phyloP scores from a whole-genome alignment of 305 asterid species.

The Ruellia speciosa region DNA sequence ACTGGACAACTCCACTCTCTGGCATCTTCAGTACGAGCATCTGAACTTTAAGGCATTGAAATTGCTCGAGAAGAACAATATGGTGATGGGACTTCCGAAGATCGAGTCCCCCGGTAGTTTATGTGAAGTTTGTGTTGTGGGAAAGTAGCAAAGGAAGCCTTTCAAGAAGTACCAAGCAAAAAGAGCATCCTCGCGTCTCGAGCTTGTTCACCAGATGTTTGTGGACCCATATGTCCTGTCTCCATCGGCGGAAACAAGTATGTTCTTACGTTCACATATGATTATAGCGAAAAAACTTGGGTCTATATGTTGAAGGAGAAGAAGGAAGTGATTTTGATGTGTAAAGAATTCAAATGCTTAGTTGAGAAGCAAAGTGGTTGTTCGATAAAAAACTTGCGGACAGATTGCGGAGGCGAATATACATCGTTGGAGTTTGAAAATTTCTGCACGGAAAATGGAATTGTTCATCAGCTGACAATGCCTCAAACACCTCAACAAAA shows the following conservation, averaged over 20 bases:
- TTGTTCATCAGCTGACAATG: neutral
- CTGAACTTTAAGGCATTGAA: neutral
- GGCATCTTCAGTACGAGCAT: neutral
- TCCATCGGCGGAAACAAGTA: neutral
- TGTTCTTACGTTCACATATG: too few relatives aligned
- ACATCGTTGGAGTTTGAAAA: neutral
- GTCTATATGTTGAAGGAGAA: too few relatives aligned
- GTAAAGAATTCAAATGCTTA: neutral
- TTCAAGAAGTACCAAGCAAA: too few relatives aligned
- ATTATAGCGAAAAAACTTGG: too few relatives aligned
- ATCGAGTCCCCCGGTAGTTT: too few relatives aligned
- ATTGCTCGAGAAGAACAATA: neutral
- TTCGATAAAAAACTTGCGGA: neutral
- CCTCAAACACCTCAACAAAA: neutral
- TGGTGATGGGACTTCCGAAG: neutral
- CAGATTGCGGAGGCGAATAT: neutral
- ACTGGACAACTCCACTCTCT: neutral
- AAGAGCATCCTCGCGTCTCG: too few relatives aligned
- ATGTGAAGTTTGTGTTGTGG: too few relatives aligned
- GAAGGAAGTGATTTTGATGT: too few relatives aligned
- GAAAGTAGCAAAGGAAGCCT: too few relatives aligned
- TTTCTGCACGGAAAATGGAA: neutral
- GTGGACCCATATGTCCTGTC: neutral
- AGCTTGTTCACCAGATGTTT: too few relatives aligned
- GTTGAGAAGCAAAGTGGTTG: neutral